phyloP scores from a whole-genome alignment of 75 land plant genomes.

The Pinus albicaulis region DNA sequence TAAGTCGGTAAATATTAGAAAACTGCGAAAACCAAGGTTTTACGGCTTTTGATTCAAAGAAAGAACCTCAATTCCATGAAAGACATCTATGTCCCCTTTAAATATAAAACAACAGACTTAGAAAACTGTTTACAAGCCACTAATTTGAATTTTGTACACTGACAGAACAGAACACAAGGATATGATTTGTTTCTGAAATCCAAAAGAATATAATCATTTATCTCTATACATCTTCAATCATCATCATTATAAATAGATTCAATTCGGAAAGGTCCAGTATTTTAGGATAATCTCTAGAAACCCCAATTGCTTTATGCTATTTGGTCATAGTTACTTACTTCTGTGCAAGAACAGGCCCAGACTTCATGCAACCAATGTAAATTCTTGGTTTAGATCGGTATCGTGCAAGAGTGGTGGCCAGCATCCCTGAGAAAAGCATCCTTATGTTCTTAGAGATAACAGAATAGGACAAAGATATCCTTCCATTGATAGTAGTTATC shows the following conservation, averaged over 20 bases:
- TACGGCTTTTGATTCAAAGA: background rate
- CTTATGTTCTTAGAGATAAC: background rate
- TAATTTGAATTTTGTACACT: no score
- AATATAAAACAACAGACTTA: no score
- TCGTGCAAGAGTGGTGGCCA: slow-evolving; percentile 33
- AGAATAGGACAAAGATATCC: background rate
- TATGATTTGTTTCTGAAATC: no score
- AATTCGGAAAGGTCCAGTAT: background rate
- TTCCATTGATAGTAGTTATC: background rate
- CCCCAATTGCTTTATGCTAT: background rate
- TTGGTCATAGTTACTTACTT: slow-evolving; percentile 18
- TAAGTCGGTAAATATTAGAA: background rate
- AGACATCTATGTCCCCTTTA: no score
- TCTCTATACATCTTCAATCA: background rate
- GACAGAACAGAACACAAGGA: no score
- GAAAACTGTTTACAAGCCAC: no score
- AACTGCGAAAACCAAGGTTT: no score
- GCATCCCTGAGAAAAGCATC: slow-evolving; percentile 16
- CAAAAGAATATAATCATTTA: background rate
- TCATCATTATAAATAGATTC: no score
- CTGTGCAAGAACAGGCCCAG: slow-evolving; percentile 42
- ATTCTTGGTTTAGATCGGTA: slow-evolving; percentile 34
- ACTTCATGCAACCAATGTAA: slow-evolving; percentile 51
- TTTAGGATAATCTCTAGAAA: background rate
- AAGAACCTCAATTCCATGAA: no score